Percentiles rank a stretch among this genome's conserved stretches.
phyloP scores from a whole-genome alignment of 257 asterid species.

The Cynanchum wilfordii region DNA sequence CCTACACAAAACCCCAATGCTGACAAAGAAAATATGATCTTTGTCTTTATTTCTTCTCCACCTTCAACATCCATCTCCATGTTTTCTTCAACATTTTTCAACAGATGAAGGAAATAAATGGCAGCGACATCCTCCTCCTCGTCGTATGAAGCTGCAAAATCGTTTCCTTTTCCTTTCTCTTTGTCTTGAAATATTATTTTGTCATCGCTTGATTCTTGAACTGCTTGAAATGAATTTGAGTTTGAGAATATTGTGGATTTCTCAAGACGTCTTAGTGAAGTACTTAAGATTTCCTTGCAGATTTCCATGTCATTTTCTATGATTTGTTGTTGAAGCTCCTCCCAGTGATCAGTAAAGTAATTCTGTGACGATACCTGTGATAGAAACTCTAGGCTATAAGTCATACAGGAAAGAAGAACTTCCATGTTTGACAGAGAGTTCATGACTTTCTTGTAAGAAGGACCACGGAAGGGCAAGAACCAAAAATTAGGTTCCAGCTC shows the following conservation, averaged over 20 bases:
- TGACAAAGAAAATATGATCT: constrained; percentile 6
- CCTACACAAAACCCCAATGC: background rate
- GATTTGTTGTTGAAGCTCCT: constrained; percentile 37
- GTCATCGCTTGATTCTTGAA: background rate
- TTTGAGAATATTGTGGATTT: constrained; percentile 7
- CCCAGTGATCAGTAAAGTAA: constrained; percentile 13
- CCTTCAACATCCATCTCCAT: background rate
- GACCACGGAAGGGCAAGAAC: constrained; percentile 48
- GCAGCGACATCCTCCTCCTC: background rate
- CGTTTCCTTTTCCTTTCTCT: background rate
- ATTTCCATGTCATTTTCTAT: constrained; percentile 26
- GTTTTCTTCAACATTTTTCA: background rate
- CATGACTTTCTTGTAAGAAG: constrained; percentile 44
- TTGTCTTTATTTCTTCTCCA: background rate
- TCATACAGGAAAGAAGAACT: constrained; percentile 36
- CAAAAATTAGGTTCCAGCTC: constrained; percentile 60
- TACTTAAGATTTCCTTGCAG: constrained; percentile 29
- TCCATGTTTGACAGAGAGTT: constrained; percentile 28
- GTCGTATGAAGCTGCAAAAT: background rate
- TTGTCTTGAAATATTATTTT: background rate
- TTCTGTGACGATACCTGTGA: constrained; percentile 17
- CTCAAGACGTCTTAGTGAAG: constrained; percentile 25
- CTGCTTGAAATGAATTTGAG: constrained; percentile 5
- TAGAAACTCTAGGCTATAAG: constrained; percentile 30
- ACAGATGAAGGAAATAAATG: background rate